Conservation (phyloP, 2,329 filamentous ascomycete species). For the Phaeosphaeriaceae sp. region DNA sequence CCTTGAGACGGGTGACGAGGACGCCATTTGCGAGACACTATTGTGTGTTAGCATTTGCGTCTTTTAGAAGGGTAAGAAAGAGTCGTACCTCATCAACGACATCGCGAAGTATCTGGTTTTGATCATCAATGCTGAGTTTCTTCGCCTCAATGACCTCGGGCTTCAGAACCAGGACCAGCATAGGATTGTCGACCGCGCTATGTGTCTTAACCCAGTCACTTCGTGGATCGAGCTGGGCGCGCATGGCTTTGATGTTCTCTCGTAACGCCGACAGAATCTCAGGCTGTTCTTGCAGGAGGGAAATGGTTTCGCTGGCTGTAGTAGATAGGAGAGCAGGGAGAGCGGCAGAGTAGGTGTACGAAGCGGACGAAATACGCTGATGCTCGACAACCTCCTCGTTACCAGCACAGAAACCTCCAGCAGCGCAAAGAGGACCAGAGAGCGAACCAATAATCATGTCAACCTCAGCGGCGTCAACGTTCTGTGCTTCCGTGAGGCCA, state of each 20-base stretch:
- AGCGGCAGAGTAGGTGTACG: constrained; percentile 95
- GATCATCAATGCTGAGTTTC: constrained; percentile 74
- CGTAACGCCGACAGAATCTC: constrained; percentile 80
- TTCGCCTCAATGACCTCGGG: constrained; percentile 78
- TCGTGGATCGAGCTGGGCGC: constrained; percentile 85
- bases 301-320: constrained; percentile 91
- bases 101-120: constrained; percentile 86
- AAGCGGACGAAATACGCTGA: constrained; percentile 89
- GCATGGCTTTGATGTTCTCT: constrained; percentile 87
- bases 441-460: constrained; percentile 98
- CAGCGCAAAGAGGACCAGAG: constrained; percentile 86
- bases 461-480: constrained; percentile 89
- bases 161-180: constrained; percentile 85
- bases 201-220: constrained; percentile 92
- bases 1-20: constrained; percentile 86
- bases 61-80: neutral
- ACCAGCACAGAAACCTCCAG: constrained; percentile 95
- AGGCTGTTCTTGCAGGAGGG: constrained; percentile 84
- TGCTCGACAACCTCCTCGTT: constrained; percentile 92
- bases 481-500: constrained; percentile 93
- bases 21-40: constrained; percentile 87
- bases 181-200: constrained; percentile 83
- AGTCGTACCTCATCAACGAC: constrained; percentile 89
- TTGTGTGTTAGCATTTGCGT: constrained; percentile 17
- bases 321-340: constrained; percentile 92